Base-by-base conservation (phyloP, 2,329 filamentous ascomycete genomes). In the Paracorniculantispora psalliotae region DNA sequence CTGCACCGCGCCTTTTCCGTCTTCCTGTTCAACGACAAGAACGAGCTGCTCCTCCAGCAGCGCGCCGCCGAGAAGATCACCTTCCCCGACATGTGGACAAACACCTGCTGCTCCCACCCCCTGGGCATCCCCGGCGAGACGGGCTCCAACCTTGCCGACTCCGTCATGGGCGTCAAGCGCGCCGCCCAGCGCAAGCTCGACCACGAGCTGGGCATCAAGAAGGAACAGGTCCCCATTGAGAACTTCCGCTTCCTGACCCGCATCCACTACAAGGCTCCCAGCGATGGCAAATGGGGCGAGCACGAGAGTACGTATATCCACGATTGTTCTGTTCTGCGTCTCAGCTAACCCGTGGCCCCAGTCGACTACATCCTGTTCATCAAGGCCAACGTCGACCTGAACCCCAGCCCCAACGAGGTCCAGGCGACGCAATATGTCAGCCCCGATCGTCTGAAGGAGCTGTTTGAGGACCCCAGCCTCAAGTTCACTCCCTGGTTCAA, bases 361-460 rank as follows among this genome's bases (percentile, higher is more conserved):
- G 92, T 99, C 71, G 94, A 99, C 75, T 99, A 99, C 75, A 99
- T 99, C 65, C 86, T 99, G 59, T 97, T 99, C 78, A 97, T 97
- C 80, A 90, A 96, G 79, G 89, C 91, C 60, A 89, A 96, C 63
- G 93, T 97, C 60, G 89, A 96, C 67, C 78, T 96, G 52, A 74
- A 90, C 60, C 75, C 85, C 68, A 99, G 92, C 77, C 80, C 82
- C 64, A 99, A 99, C 75, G 94, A 99, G 77, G 92, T 92, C 50
- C 85, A 86, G 69, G 93, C 89, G 64, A 90, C 88, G 23, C 82
- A 86, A 72, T 99, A 96, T 68, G 92, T 97, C 61, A 87, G 87
- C 23, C 82, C 90, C 43, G 87, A 92, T 25, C 87, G 92, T 67
- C 81, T 99, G 65, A 94, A 91, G 81, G 72, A 82, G 66, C 90